These are phyloP conservation scores for Chaetoscypha palmicola DNA, from an alignment of 2,329 filamentous ascomycete species.

Conservation along the genomic window DNA sequence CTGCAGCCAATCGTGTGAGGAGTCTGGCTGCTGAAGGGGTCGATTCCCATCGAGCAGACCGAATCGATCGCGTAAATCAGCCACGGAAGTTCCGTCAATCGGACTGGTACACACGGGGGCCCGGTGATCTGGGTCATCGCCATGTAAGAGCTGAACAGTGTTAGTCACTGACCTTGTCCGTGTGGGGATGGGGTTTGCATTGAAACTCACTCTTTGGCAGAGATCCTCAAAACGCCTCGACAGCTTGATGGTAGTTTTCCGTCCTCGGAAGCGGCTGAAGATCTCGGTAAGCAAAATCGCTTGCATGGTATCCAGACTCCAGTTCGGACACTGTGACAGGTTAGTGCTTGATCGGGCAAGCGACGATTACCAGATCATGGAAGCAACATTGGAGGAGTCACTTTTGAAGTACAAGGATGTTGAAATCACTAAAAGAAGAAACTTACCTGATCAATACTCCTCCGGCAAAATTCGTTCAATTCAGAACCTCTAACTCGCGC, in stretches of 20 bases:
- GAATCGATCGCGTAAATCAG: slow-evolving; percentile 18
- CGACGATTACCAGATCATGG: too few relatives aligned
- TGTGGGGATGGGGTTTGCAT: too few relatives aligned
- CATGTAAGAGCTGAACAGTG: slow-evolving; percentile 21
- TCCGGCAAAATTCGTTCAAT: slow-evolving; percentile 26
- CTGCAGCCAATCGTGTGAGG: slow-evolving; percentile 36
- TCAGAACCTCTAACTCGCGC: slow-evolving; percentile 25
- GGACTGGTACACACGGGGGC: slow-evolving; percentile 13
- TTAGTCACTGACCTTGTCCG: too few relatives aligned
- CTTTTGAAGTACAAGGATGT: too few relatives aligned
- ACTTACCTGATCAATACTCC: slow-evolving; percentile 23
- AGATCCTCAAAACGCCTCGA: slow-evolving; percentile 27
- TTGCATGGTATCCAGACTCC: slow-evolving; percentile 27
- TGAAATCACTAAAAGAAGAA: too few relatives aligned
- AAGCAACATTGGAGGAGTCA: too few relatives aligned
- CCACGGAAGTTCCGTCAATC: slow-evolving; percentile 12
- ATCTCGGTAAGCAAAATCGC: slow-evolving; percentile 29
- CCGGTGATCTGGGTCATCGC: slow-evolving; percentile 13
- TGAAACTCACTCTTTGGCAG: slow-evolving; percentile 25
- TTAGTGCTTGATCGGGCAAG: too few relatives aligned
- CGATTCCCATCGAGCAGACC: slow-evolving; percentile 8
- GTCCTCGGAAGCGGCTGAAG: slow-evolving; percentile 27
- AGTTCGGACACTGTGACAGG: slow-evolving; percentile 23
- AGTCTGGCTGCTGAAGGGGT: slow-evolving; percentile 8
- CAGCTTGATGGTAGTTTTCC: slow-evolving; percentile 20